These are phyloP conservation scores for Theileria parva DNA, from an alignment of 169 alveolate genomes.

Conservation along the genomic window DNA sequence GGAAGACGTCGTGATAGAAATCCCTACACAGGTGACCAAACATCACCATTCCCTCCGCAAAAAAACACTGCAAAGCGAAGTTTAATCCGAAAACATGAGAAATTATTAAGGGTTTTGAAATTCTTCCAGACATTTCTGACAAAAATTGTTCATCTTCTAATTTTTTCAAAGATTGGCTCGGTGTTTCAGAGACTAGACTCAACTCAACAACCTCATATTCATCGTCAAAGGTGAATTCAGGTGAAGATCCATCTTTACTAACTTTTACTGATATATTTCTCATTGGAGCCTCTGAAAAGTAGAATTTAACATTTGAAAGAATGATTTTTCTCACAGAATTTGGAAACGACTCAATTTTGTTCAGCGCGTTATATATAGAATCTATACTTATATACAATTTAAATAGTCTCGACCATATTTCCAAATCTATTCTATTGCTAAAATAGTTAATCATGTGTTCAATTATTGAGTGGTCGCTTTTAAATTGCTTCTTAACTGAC, in stretches of 20 bases:
- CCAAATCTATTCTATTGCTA: slow-evolving; percentile 24
- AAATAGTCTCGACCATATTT: slow-evolving; percentile 44
- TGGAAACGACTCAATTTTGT: slow-evolving; percentile 28
- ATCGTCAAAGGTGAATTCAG: neutral
- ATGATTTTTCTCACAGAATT: slow-evolving; percentile 5
- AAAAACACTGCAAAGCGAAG: slow-evolving; percentile 11
- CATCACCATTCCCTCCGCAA: slow-evolving; percentile 20
- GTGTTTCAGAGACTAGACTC: neutral
- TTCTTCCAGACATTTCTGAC: neutral
- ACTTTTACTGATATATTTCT: neutral
- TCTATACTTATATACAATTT: slow-evolving; percentile 23
- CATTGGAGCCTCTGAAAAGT: neutral
- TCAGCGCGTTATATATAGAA: slow-evolving; percentile 28
- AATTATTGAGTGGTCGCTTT: neutral
- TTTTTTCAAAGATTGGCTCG: neutral
- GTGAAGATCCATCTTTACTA: neutral
- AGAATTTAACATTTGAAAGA: neutral
- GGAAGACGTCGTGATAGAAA: slow-evolving; percentile 1
- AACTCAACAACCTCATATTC: neutral
- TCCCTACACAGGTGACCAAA: slow-evolving; percentile 14
- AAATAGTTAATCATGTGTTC: slow-evolving; percentile 16
- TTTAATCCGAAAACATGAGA: slow-evolving; percentile 5
- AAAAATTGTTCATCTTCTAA: neutral
- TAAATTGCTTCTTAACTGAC: neutral
- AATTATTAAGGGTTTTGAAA: neutral